A percentile compares a stretch with the other conserved stretches of the same genome.
These are phyloP conservation scores for Alternaria sp. DNA, from an alignment of 2,329 filamentous ascomycete species.

Conservation along the genomic window DNA sequence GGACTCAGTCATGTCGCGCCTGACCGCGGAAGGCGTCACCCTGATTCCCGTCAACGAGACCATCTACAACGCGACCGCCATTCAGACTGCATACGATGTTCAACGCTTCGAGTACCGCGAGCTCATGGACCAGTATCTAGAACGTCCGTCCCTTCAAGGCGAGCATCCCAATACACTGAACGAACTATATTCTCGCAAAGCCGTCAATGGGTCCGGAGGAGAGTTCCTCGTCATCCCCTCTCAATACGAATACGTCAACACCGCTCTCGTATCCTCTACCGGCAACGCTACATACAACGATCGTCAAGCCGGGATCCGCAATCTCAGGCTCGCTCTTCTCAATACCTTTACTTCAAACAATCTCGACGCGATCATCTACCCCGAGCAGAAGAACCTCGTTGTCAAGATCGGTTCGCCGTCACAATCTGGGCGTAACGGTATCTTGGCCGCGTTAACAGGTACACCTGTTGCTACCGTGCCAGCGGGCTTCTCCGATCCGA, in stretches of 20 bases:
- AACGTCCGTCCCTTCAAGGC: constrained; percentile 51
- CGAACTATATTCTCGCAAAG: constrained; percentile 55
- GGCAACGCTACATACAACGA: constrained; percentile 57
- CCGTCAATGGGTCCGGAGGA: constrained; percentile 40
- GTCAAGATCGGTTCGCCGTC: constrained; percentile 63
- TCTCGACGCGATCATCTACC: constrained; percentile 67
- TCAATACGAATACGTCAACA: constrained; percentile 63
- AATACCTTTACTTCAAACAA: constrained; percentile 56
- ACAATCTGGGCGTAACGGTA: constrained; percentile 66
- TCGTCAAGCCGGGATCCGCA: constrained; percentile 57
- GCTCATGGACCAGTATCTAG: constrained; percentile 62
- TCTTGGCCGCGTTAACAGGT: constrained; percentile 61
- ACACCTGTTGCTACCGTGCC: constrained; percentile 61
- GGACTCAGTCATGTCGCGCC: constrained; percentile 53
- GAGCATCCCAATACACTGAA: constrained; percentile 54
- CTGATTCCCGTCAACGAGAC: constrained; percentile 58
- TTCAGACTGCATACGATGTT: constrained; percentile 60
- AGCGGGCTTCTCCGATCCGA: constrained; percentile 59
- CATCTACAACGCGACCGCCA: constrained; percentile 59
- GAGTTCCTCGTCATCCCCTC: constrained; percentile 66
- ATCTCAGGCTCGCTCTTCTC: constrained; percentile 60
- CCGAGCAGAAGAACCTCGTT: constrained; percentile 68
- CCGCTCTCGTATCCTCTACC: constrained; percentile 59
- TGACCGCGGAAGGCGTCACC: constrained; percentile 56
- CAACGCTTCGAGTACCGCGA: constrained; percentile 67